Evolutionary conservation across 2,329 filamentous ascomycete species (phyloP), one percentile per base, ranked within the genome.

Genomic region (Penicillium sclerotiorum): DNA sequence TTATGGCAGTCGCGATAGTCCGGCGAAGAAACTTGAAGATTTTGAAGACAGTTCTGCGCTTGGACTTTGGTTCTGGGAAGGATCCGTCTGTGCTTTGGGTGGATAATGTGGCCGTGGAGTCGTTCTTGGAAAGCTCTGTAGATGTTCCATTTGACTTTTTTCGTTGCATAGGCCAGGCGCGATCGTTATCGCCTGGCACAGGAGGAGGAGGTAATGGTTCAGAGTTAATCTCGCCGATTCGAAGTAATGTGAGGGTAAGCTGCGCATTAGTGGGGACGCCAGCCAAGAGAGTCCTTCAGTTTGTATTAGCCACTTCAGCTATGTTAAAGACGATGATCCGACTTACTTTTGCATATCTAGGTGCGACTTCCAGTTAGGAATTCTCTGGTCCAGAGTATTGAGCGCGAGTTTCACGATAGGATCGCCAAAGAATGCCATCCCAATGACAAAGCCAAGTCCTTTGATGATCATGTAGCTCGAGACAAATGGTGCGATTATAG

Each of bases 201-300:
- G 82, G 82, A 17, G 80, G 79, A 13, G 82, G 85, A 0, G 89
- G 89, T 0, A 95, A 71, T 0, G 90, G 90, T 0, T 88, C 86
- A 57, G 89, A 88, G 71, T 92, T 92, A 15, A 83, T 83, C 70
- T 95, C 90, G 35, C 90, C 89, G 23, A 93, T 84, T 8, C 90
- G 87, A 8, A 95, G 82, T 1, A 95, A 78, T 0, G 90, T 94
- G 25, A 95, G 76, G 0, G 90, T 86, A 15, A 95, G 82, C 64
- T 95, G 90, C 2, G 89, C 89, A 62, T 95, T 94, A 1, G 89
- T 95, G 0, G 90, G 90, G 0, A 94, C 86, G 2, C 89, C 88
- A 64, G 87, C 88, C 45, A 95, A 81, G 1, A 94, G 69, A 0
- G 87, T 90, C 52, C 75, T 77, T 22, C 2, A 15, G 30, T 4